These are phyloP conservation scores for Scheffersomyces cryptocercus DNA, from an alignment of 1,139 yeast genomes.

Conservation along the genomic window DNA sequence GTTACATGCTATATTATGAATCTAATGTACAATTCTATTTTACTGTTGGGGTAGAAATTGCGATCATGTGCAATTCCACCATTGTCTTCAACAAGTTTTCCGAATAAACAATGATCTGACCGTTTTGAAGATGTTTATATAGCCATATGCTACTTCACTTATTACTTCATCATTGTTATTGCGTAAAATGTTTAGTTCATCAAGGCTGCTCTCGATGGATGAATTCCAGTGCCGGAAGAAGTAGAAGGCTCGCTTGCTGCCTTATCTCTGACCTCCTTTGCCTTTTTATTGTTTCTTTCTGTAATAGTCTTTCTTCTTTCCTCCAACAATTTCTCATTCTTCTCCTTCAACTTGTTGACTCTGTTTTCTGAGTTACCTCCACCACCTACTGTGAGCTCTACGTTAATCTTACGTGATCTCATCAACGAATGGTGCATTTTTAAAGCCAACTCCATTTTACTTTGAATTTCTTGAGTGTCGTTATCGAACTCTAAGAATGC, in stretches of 20 bases:
- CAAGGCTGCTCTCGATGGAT: constrained; percentile 59
- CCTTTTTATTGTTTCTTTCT: constrained; percentile 34
- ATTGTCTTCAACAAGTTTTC: no score
- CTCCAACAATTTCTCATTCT: constrained; percentile 70
- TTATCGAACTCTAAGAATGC: constrained; percentile 88
- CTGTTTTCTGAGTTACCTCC: constrained; percentile 87
- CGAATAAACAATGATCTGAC: no score
- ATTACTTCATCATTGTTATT: neutral
- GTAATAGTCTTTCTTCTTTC: constrained; percentile 59
- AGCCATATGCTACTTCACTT: no score
- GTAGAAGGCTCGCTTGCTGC: constrained; percentile 22
- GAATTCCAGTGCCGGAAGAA: constrained; percentile 41
- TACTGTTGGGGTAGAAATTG: neutral
- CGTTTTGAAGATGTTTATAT: no score
- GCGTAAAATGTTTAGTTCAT: constrained; percentile 19
- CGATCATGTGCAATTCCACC: no score
- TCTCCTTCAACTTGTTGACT: constrained; percentile 67
- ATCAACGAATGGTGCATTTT: constrained; percentile 76
- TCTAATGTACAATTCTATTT: neutral
- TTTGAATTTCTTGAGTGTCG: constrained; percentile 62
- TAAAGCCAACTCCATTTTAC: constrained; percentile 79
- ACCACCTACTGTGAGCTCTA: constrained; percentile 96
- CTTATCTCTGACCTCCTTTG: constrained; percentile 18
- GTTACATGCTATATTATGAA: neutral
- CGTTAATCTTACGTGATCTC: constrained; percentile 77